Percentiles rank a stretch among this genome's conserved stretches.
Conservation (phyloP, 306 rosid species). For the Canavalia gladiata region DNA sequence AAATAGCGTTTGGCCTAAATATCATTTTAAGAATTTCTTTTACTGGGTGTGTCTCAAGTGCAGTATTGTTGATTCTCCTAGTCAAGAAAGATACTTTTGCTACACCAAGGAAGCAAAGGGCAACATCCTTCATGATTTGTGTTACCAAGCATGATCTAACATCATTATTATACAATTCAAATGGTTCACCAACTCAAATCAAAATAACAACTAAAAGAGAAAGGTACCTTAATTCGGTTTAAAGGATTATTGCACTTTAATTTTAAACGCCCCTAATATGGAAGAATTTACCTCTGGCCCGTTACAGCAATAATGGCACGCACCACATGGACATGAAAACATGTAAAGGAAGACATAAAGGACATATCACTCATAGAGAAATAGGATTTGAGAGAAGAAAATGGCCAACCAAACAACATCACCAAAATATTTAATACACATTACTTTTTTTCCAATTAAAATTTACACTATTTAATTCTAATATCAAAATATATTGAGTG, state of each 20-base stretch:
- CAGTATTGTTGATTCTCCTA: background rate
- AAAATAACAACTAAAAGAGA: background rate
- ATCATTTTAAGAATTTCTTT: background rate
- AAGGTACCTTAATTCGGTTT: background rate
- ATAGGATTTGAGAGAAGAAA: background rate
- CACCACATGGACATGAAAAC: slow-evolving; percentile 2
- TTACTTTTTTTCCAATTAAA: background rate
- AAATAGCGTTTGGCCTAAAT: background rate
- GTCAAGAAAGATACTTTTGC: background rate
- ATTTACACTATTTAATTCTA: background rate
- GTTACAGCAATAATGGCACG: background rate
- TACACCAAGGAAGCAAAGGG: slow-evolving; percentile 12
- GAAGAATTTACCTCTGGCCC: background rate
- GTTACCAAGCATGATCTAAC: slow-evolving; percentile 22
- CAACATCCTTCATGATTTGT: background rate
- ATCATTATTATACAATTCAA: slow-evolving; percentile 28
- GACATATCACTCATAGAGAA: background rate
- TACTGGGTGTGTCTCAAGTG: background rate
- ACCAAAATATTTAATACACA: background rate
- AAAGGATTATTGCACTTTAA: background rate
- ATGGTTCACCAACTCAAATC: slow-evolving; percentile 5
- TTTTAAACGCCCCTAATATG: background rate
- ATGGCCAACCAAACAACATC: background rate
- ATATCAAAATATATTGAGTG: background rate
- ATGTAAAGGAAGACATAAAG: no score